phyloP scores from a whole-genome alignment of 345 rosid species.

The Trapa bicornis region DNA sequence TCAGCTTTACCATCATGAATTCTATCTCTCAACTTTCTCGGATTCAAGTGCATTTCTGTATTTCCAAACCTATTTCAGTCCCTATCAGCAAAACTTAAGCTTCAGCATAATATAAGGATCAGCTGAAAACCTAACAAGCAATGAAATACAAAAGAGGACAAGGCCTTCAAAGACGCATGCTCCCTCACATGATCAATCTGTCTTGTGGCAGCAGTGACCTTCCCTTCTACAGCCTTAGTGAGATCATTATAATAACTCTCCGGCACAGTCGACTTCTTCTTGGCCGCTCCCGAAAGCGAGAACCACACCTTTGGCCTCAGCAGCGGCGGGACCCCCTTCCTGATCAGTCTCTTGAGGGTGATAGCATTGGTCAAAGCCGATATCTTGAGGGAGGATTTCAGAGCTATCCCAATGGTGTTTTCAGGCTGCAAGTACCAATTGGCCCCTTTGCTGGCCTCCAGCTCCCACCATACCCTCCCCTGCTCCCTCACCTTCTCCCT shows the following conservation, averaged over 20 bases:
- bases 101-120: background rate
- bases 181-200: constrained; percentile 98
- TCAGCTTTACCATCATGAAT: background rate
- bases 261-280: constrained; percentile 97
- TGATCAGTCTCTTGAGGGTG: constrained; percentile 72
- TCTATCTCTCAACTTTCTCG: background rate
- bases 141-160: background rate
- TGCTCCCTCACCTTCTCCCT: constrained; percentile 95
- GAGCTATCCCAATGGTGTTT: constrained; percentile 56
- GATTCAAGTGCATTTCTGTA: background rate
- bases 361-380: constrained; percentile 69
- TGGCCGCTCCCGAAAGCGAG: constrained; percentile 95
- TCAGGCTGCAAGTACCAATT: constrained; percentile 95
- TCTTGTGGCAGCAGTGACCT: constrained; percentile 81
- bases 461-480: constrained; percentile 95
- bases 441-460: constrained; percentile 98
- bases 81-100: background rate
- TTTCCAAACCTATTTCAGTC: background rate
- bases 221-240: constrained; percentile 86
- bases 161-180: background rate
- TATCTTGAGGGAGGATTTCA: constrained; percentile 78
- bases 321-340: constrained; percentile 97
- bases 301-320: constrained; percentile 98
- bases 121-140: background rate
- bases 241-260: constrained; percentile 86